Percentiles rank a stretch among this genome's conserved stretches.
Evolutionary conservation across 2,329 filamentous ascomycete genomes (phyloP).

Genomic region (Lachnellula willkommii): DNA sequence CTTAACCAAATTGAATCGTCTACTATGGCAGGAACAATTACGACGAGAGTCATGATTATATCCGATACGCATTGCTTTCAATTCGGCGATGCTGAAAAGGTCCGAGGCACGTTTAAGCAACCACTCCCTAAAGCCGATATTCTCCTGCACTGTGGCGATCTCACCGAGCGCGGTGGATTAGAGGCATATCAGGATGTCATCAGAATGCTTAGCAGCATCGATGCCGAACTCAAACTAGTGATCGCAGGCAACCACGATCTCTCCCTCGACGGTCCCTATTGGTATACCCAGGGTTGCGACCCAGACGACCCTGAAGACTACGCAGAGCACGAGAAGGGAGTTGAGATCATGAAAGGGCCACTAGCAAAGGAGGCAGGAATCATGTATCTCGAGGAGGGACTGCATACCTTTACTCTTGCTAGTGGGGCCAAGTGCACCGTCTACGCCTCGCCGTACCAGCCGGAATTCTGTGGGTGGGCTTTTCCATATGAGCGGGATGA

Average conservation of each 20-base stretch:
- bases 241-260: slow-evolving; percentile 61
- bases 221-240: slow-evolving; percentile 54
- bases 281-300: slow-evolving; percentile 19
- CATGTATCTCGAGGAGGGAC: slow-evolving; percentile 24
- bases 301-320: slow-evolving; percentile 5
- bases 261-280: slow-evolving; percentile 40
- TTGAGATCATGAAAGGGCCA: slow-evolving; percentile 11
- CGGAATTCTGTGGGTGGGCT: slow-evolving; percentile 19
- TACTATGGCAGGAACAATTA: slow-evolving; percentile 3
- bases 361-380: slow-evolving; percentile 17
- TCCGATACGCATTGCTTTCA: slow-evolving; percentile 23
- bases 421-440: slow-evolving; percentile 22
- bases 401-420: slow-evolving; percentile 20
- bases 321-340: slow-evolving; percentile 6
- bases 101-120: no score
- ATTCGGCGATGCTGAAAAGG: slow-evolving; percentile 8
- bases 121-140: slow-evolving; percentile 29
- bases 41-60: slow-evolving; percentile 22
- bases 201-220: slow-evolving; percentile 30
- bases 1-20: no score
- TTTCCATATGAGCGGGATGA: slow-evolving; percentile 20
- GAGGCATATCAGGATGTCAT: slow-evolving; percentile 26
- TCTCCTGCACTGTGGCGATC: slow-evolving; percentile 36
- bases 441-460: slow-evolving; percentile 26
- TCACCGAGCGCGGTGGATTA: slow-evolving; percentile 31